Base-by-base conservation (phyloP, 1,284 basidiomycete species). In the Neonothopanus nambi region DNA sequence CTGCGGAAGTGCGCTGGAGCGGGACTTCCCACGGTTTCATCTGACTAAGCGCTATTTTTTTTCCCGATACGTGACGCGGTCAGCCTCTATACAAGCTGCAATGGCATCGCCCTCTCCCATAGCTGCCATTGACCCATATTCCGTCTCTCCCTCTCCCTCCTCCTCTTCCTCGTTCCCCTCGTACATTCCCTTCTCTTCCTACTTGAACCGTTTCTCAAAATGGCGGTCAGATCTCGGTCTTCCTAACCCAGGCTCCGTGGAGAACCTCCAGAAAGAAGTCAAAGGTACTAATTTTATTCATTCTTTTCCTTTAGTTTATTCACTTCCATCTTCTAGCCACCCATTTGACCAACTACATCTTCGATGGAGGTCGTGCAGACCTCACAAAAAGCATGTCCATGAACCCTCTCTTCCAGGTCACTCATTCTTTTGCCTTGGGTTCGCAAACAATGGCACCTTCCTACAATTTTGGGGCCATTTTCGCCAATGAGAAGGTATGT, bases 331-430 rank as follows among this genome's bases (percentile, higher is more conserved):
- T 43, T 36, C 46, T n/a, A 96, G 93, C 84, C 58, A 96, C 94
- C 17, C 93, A 94, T 69, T 75, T 98, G 57, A 90, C 87, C 57
- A 98, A 98, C 79, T 96, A 90, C 74, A 86, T 95, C 68, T 99
- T 98, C 71, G 97, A 99, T 77, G 97, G 97, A 60, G 96, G 82
- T 39, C 83, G 95, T 63, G 97, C 97, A 47, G 97, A 99, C 76
- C 79, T 99, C 63, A 91, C 93, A 56, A 99, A 99, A 78, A 89
- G 85, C 61, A 79, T 99, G 62, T 97, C 93, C 52, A 82, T 91
- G 70, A 94, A 87, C 72, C 97, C 97, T 28, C 87, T 93, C 52
- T 99, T 99, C 85, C 95, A 98, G 78, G 91, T 98, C 66, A 95
- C 95, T 56, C 97, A 99, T 72, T 93, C 94, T 38, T 98, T 99